Evolutionary conservation across 1,139 yeast genomes (phyloP).

Genomic region (Hansenula anomala): DNA sequence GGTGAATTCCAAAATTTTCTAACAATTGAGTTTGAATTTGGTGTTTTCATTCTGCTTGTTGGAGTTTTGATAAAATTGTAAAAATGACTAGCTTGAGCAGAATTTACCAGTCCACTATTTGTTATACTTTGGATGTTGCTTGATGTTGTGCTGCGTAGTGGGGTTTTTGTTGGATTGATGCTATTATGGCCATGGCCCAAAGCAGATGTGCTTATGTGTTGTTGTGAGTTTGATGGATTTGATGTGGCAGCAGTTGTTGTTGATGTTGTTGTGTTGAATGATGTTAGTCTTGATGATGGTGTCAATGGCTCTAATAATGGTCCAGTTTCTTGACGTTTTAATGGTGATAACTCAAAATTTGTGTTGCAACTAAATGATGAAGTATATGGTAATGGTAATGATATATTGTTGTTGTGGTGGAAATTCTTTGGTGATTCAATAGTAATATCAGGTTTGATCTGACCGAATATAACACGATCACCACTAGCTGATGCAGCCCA

Average conservation of each 20-base stretch:
- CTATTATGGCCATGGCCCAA: too few relatives aligned
- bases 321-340: constrained; percentile 53
- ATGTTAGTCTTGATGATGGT: constrained; percentile 21
- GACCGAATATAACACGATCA: constrained; percentile 27
- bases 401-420: too few relatives aligned
- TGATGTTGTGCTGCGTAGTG: constrained; percentile 13
- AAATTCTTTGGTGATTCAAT: constrained; percentile 8
- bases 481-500: constrained; percentile 34
- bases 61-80: constrained; percentile 22
- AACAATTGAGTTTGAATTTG: constrained; percentile 33
- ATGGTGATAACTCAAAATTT: constrained; percentile 58
- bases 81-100: constrained; percentile 14
- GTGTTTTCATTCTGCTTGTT: constrained; percentile 22
- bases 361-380: constrained; percentile 67
- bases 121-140: constrained; percentile 11
- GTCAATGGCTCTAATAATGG: constrained; percentile 53
- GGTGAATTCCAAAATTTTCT: constrained; percentile 61
- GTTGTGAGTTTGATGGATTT: constrained; percentile 5
- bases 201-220: constrained; percentile 10
- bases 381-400: constrained; percentile 18
- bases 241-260: constrained; percentile 11
- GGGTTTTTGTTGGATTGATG: constrained; percentile 17
- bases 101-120: constrained; percentile 7
- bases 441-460: constrained; percentile 12
- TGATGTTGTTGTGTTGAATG: constrained; percentile 13